phyloP scores from a whole-genome alignment of 2,329 filamentous ascomycete species.

The Pseudogymnoascus sp. region DNA sequence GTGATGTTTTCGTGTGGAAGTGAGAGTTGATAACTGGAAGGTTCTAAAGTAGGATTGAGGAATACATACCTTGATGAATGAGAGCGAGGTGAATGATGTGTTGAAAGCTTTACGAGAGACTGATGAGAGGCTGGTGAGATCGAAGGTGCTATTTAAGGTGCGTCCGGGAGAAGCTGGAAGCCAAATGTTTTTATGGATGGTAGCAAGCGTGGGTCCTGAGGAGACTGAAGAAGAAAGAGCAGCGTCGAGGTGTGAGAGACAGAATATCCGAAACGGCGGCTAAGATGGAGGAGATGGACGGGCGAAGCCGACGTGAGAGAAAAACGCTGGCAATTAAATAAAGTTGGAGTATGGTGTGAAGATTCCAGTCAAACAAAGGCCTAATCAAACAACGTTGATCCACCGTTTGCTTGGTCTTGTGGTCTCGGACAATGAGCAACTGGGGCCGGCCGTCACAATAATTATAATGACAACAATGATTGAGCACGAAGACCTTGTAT shows the following conservation, averaged over 20 bases:
- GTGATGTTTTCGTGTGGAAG: neutral
- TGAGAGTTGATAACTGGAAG: neutral
- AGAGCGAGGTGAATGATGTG: neutral
- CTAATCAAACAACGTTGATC: slow-evolving; percentile 6
- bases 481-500: neutral
- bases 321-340: neutral
- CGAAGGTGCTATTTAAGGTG: neutral
- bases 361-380: slow-evolving; percentile 1
- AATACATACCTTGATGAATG: neutral
- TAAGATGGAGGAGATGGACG: neutral
- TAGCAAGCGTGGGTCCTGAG: neutral
- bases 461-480: neutral
- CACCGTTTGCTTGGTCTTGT: slow-evolving; percentile 2
- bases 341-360: neutral
- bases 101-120: neutral
- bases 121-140: neutral
- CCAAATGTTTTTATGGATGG: neutral
- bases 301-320: neutral
- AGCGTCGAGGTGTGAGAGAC: neutral
- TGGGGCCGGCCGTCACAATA: slow-evolving; percentile 2
- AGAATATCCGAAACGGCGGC: slow-evolving; percentile 2
- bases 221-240: neutral
- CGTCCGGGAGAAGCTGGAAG: neutral
- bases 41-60: neutral
- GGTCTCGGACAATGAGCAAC: neutral